Evolutionary conservation across 2,329 filamentous ascomycete genomes (phyloP).

Genomic region (Penicillium sp.): DNA sequence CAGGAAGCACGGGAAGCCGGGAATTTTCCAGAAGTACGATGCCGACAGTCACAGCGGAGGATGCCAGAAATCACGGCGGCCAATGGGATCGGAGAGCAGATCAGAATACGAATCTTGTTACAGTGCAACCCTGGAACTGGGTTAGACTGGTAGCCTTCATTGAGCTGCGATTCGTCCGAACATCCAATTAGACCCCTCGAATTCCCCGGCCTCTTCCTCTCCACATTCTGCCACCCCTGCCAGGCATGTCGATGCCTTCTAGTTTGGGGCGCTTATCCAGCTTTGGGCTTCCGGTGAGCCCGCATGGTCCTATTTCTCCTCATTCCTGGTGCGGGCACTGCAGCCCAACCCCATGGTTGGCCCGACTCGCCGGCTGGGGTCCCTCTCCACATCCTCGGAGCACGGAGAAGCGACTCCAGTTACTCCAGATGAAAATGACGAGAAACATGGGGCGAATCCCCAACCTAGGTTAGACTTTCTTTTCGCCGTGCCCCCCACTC

Average conservation of each 20-base stretch:
- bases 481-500: constrained; percentile 6
- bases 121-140: constrained; percentile 3
- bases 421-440: constrained; percentile 10
- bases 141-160: constrained; percentile 11
- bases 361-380: constrained; percentile 2
- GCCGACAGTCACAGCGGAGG: constrained; percentile 1
- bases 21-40: constrained; percentile 17
- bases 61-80: not conserved
- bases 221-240: constrained; percentile 14
- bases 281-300: constrained; percentile 16
- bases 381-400: constrained; percentile 10
- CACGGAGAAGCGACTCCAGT: constrained; percentile 1
- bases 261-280: constrained; percentile 7
- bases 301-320: not conserved
- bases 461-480: constrained; percentile 11
- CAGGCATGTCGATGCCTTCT: constrained; percentile 7
- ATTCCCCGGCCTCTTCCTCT: constrained; percentile 14
- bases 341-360: no score
- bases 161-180: constrained; percentile 12
- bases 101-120: not conserved
- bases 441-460: constrained; percentile 10
- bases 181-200: constrained; percentile 10
- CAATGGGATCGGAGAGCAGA: not conserved
- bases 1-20: constrained; percentile 19
- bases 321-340: no score